A percentile compares a stretch with the other conserved stretches of the same genome.
Evolutionary conservation across 2,329 filamentous ascomycete genomes (phyloP).

Genomic region (Lanzia echinophila): DNA sequence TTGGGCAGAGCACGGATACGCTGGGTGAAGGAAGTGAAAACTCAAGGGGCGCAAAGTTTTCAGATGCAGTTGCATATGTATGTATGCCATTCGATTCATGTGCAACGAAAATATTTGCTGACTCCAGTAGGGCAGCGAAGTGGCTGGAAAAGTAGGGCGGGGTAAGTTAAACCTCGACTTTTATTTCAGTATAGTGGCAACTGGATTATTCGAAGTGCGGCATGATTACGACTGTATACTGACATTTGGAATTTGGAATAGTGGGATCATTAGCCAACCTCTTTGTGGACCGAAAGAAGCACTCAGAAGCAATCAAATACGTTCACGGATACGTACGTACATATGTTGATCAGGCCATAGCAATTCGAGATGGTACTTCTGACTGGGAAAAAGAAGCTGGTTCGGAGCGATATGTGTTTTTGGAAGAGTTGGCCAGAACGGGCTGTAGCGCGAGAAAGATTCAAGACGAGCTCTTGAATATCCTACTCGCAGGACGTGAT

Average conservation of each 20-base stretch:
- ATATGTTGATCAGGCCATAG: conserved; percentile 25
- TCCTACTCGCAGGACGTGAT: conserved; percentile 16
- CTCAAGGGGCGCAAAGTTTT: conserved; percentile 25
- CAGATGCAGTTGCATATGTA: conserved; percentile 32
- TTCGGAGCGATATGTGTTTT: conserved; percentile 12
- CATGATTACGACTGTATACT: neutral
- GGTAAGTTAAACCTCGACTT: neutral
- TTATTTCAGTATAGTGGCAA: too few species aligned
- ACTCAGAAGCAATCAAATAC: conserved; percentile 17
- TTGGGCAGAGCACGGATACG: conserved; percentile 50
- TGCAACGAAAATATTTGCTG: neutral
- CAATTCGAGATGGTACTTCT: conserved; percentile 35
- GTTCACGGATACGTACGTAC: conserved; percentile 24
- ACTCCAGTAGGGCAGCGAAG: conserved; percentile 16
- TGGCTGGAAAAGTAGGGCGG: conserved; percentile 22
- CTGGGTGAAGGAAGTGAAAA: conserved; percentile 23
- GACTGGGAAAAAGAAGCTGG: conserved; percentile 13
- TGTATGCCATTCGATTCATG: neutral
- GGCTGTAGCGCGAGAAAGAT: conserved; percentile 16
- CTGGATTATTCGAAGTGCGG: neutral
- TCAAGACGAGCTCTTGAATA: conserved; percentile 19
- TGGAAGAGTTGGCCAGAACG: conserved; percentile 33
- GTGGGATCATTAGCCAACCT: conserved; percentile 23
- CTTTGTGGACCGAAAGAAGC: conserved; percentile 23
- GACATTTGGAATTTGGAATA: neutral